phyloP scores from a whole-genome alignment of 345 rosid genomes.

The Raphanus sativus region DNA sequence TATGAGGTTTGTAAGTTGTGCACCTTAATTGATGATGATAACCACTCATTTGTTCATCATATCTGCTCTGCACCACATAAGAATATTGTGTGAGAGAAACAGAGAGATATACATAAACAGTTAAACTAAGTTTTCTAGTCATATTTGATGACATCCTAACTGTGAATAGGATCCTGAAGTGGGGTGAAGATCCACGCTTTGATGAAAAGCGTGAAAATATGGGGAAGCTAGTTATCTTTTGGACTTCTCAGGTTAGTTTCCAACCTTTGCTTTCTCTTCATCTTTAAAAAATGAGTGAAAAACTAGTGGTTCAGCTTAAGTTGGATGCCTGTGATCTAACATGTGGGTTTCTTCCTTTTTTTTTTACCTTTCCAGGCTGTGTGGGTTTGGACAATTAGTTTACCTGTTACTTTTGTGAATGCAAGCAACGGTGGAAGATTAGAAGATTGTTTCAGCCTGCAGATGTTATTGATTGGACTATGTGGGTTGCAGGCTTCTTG shows the following conservation, averaged over 20 bases:
- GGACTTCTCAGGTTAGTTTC: slow-evolving; percentile 75
- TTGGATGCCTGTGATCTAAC: slow-evolving; percentile 5
- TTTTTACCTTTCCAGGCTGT: slow-evolving; percentile 54
- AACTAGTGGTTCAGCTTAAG: not conserved
- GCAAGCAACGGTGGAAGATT: slow-evolving; percentile 68
- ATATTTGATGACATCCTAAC: too few species aligned
- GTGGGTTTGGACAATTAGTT: slow-evolving; percentile 95
- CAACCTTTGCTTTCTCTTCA: not conserved
- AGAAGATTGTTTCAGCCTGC: slow-evolving; percentile 59
- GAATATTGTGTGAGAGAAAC: too few species aligned
- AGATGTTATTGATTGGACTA: slow-evolving; percentile 83
- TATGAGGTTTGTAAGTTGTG: slow-evolving; percentile 57
- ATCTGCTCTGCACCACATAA: slow-evolving; percentile 1
- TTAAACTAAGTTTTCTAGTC: too few species aligned
- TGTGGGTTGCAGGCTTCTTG: slow-evolving; percentile 64
- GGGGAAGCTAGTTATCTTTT: slow-evolving; percentile 75
- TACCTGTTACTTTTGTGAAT: slow-evolving; percentile 87
- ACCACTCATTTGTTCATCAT: too few species aligned
- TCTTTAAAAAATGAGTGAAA: not conserved
- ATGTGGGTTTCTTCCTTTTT: not conserved
- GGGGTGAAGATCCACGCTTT: slow-evolving; percentile 94
- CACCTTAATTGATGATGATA: not conserved
- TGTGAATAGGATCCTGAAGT: slow-evolving; percentile 64
- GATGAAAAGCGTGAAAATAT: slow-evolving; percentile 81
- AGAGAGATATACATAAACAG: too few species aligned